Base-by-base conservation (phyloP, 441 rosid species). In the Geranium incanum region DNA sequence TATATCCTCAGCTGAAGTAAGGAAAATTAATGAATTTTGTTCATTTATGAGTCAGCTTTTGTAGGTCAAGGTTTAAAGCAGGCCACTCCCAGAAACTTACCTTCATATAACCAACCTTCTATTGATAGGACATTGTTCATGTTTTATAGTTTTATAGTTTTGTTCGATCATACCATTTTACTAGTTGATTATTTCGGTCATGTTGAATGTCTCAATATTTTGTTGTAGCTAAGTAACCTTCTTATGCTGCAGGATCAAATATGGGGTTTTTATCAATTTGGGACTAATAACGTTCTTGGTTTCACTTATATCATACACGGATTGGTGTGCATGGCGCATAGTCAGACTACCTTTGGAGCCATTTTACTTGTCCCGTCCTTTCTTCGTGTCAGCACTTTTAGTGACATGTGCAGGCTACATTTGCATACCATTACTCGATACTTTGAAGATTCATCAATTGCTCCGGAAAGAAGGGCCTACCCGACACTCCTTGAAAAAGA, bases 321-420 rank as follows among this genome's bases (percentile, higher is more conserved):
- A 94, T 78, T 90, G 88, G 82, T 89, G 89, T 70, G 95, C 94
- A 5, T 92, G 99, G 99, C 88, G 87, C 85, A 88, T 94, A 59
- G 94, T 94, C 77, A 87, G 97, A 77, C 82, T 90, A 38, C 99
- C 97, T 38, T 78, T 94, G 72, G 83, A 79, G 12, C 89, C 90
- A 66, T 92, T 87, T 77, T 82, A 84, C 83, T 79, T 94, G 82
- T 87, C 83, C 63, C 77, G 83, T 0, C 97, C 97, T 3, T 94
- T 94, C 79, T 80, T 90, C 68, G 78, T 78, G 21, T 86, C 95
- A 0, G 83, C 87, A 15, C 74, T 77, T 82, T 71, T 91, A 72
- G 90, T 74, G n/a, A 78, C 91, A 3, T 68, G 79, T 77, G 86
- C 83, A 6, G 97, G 97, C 71, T 94, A 94, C 78, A 8, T 90